A percentile compares a stretch with the other conserved stretches of the same genome.
Evolutionary conservation across 495 filamentous ascomycete genomes (phyloP).

Genomic region (Trypethelium eluteriae): DNA sequence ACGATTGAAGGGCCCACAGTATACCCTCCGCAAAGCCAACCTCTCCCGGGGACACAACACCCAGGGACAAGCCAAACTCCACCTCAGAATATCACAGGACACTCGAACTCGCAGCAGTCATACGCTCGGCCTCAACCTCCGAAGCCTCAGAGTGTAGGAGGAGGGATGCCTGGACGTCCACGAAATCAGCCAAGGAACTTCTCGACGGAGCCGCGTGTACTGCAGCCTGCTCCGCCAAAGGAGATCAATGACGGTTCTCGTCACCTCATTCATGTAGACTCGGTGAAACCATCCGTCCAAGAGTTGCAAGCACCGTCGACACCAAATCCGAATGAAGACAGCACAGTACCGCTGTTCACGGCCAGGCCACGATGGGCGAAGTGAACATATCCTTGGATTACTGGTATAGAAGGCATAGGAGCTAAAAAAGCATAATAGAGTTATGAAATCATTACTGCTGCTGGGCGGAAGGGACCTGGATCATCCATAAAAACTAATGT

Average conservation of each 20-base stretch:
- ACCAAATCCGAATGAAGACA: not conserved
- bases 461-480: not conserved
- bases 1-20: not conserved
- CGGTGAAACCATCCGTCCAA: not conserved
- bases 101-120: not conserved
- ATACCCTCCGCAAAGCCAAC: not conserved
- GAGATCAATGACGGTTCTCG: not conserved
- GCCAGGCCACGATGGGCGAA: slow-evolving; percentile 6
- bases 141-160: not conserved
- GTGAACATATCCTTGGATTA: not conserved
- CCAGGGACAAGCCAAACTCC: not conserved
- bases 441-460: not conserved
- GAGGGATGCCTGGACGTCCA: not conserved
- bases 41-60: not conserved
- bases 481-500: not conserved
- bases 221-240: not conserved
- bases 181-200: not conserved
- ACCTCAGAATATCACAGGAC: not conserved
- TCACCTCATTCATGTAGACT: not conserved
- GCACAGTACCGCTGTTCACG: not conserved
- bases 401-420: too few relatives aligned
- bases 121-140: not conserved
- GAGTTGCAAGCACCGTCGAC: not conserved
- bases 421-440: too few relatives aligned
- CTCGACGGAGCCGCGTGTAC: not conserved